phyloP scores from a whole-genome alignment of 257 asterid genomes.

The Solanum etuberosum region DNA sequence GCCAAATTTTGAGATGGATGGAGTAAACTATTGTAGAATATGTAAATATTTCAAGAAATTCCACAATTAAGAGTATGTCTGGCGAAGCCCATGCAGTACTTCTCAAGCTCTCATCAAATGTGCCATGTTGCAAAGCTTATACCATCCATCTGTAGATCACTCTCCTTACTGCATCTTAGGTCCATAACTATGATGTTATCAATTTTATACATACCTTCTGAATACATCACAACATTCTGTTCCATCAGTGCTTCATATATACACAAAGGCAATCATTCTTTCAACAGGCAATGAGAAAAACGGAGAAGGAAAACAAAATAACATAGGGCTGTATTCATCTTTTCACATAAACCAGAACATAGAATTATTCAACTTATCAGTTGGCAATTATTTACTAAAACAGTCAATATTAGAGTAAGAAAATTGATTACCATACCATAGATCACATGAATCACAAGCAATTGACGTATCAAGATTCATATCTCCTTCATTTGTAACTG shows the following conservation, averaged over 20 bases:
- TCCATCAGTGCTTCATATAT: not conserved
- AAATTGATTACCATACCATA: conserved; percentile 58
- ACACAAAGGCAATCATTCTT: not conserved
- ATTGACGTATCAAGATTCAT: conserved; percentile 83
- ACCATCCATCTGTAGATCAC: not conserved
- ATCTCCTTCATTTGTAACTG: conserved; percentile 56
- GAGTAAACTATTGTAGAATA: not conserved
- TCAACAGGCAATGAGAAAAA: not conserved
- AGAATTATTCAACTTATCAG: not conserved
- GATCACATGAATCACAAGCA: conserved; percentile 97
- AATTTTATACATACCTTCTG: not conserved
- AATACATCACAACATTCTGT: not conserved
- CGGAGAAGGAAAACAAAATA: not conserved
- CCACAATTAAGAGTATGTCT: not conserved
- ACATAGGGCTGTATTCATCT: not conserved
- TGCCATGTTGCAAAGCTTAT: not conserved
- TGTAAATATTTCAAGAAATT: not conserved
- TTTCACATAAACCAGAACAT: not conserved
- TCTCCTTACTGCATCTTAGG: not conserved
- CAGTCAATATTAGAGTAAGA: not conserved
- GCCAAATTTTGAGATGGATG: not conserved
- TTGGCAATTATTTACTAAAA: not conserved
- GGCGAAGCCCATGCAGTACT: not conserved
- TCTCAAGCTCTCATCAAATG: not conserved
- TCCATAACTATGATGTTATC: not conserved